Conservation (phyloP, 2,329 filamentous ascomycete genomes). For the Aspergillus sp. region DNA sequence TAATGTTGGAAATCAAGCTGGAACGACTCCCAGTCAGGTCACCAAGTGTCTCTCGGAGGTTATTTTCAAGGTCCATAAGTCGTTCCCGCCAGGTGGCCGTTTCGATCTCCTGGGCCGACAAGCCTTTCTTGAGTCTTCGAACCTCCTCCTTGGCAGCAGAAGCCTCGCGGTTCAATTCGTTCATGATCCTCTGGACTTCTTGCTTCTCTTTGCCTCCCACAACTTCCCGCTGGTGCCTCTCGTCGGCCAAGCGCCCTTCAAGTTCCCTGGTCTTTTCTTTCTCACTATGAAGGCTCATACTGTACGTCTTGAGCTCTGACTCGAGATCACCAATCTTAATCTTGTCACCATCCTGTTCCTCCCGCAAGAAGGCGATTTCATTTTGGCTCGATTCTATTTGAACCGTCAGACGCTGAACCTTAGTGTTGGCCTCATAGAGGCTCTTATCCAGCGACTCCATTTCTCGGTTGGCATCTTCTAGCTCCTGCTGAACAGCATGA, state of each 20-base stretch:
- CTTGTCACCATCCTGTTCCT: slow-evolving; percentile 96
- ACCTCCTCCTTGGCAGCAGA: slow-evolving; percentile 80
- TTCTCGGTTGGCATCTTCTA: slow-evolving; percentile 79
- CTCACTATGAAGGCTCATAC: slow-evolving; percentile 77
- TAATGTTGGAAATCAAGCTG: slow-evolving; percentile 79
- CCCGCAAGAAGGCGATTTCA: slow-evolving; percentile 89
- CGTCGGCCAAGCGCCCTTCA: slow-evolving; percentile 69
- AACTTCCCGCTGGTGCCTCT: slow-evolving; percentile 80
- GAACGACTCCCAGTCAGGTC: slow-evolving; percentile 83
- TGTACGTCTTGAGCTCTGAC: slow-evolving; percentile 71
- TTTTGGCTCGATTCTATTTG: slow-evolving; percentile 89
- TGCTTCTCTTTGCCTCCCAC: slow-evolving; percentile 87
- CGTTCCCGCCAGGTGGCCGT: slow-evolving; percentile 87
- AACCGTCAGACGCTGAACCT: slow-evolving; percentile 80
- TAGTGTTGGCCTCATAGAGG: slow-evolving; percentile 77
- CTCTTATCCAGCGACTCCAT: slow-evolving; percentile 80
- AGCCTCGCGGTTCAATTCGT: slow-evolving; percentile 83
- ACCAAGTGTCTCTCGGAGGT: slow-evolving; percentile 78
- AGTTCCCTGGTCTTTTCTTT: slow-evolving; percentile 70
- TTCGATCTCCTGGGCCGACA: slow-evolving; percentile 81
- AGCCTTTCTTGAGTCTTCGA: slow-evolving; percentile 72
- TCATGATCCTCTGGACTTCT: slow-evolving; percentile 88
- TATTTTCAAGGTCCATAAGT: slow-evolving; percentile 83
- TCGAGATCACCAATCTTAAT: slow-evolving; percentile 95
- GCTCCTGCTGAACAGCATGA: slow-evolving; percentile 74